Conservation (phyloP, 768 basidiomycete genomes). For the Suillus fuscotomentosus region DNA sequence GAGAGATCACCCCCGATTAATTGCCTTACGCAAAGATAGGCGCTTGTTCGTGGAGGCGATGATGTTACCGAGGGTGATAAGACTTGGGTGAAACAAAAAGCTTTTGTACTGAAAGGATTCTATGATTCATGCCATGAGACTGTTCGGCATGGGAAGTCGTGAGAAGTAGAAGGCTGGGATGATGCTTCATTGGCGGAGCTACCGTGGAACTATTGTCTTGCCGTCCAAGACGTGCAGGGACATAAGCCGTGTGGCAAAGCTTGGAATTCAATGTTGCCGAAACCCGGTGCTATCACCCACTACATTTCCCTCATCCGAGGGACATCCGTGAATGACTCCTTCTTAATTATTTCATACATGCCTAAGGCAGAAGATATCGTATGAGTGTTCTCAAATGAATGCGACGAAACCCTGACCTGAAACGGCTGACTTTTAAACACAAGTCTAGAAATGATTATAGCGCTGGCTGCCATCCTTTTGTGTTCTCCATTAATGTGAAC, state of each 20-base stretch:
- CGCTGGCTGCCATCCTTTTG: neutral
- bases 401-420: neutral
- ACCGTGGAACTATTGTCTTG: constrained; percentile 3
- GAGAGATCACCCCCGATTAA: neutral
- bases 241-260: constrained; percentile 2
- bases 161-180: constrained; percentile 3
- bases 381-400: neutral
- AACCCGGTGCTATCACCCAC: neutral
- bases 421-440: neutral
- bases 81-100: neutral
- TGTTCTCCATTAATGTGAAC: neutral
- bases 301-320: neutral
- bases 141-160: neutral
- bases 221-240: neutral
- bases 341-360: neutral
- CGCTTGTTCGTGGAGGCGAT: neutral
- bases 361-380: neutral
- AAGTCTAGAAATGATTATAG: neutral
- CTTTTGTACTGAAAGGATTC: neutral
- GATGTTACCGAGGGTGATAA: neutral
- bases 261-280: neutral
- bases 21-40: neutral
- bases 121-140: constrained; percentile 2
- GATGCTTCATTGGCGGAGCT: constrained; percentile 1
- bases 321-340: neutral